Conservation (phyloP, 1,284 basidiomycete species). For the Apiotrichum siamense region DNA sequence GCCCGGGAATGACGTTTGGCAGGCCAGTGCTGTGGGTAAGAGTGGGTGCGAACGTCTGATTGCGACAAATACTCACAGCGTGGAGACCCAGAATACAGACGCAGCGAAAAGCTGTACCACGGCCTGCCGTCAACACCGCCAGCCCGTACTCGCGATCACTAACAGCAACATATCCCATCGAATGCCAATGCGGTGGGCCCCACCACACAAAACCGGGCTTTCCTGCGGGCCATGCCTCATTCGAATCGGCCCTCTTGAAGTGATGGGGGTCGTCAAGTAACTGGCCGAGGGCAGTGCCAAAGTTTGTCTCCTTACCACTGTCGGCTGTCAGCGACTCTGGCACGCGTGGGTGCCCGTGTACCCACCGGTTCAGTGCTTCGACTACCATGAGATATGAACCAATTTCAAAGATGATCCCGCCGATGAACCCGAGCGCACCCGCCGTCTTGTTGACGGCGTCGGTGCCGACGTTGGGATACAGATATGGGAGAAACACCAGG, state of each 20-base stretch:
- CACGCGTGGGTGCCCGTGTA: background rate
- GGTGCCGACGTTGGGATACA: slow-evolving; percentile 17
- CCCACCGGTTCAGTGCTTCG: slow-evolving; percentile 51
- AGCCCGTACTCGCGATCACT: background rate
- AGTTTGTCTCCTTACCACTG: background rate
- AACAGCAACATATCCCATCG: slow-evolving; percentile 5
- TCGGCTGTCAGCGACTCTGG: background rate
- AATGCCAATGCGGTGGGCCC: slow-evolving; percentile 1
- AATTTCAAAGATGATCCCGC: slow-evolving; percentile 56
- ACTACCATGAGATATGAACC: slow-evolving; percentile 52
- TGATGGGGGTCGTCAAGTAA: background rate
- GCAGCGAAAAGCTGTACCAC: slow-evolving; percentile 55
- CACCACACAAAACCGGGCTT: slow-evolving; percentile 1
- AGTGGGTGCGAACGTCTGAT: background rate
- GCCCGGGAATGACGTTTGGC: slow-evolving; percentile 51
- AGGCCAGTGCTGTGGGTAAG: slow-evolving; percentile 46
- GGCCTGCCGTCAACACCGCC: slow-evolving; percentile 26
- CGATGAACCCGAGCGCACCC: slow-evolving; percentile 51
- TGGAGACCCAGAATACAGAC: slow-evolving; percentile 57
- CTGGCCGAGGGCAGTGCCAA: background rate
- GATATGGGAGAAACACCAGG: slow-evolving; percentile 52
- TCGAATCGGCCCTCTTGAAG: background rate
- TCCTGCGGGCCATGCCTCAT: background rate
- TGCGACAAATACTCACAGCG: slow-evolving; percentile 34
- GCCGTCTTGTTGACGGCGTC: slow-evolving; percentile 19